phyloP scores from a whole-genome alignment of 2,329 filamentous ascomycete genomes.

The Clarireedia hainanense region DNA sequence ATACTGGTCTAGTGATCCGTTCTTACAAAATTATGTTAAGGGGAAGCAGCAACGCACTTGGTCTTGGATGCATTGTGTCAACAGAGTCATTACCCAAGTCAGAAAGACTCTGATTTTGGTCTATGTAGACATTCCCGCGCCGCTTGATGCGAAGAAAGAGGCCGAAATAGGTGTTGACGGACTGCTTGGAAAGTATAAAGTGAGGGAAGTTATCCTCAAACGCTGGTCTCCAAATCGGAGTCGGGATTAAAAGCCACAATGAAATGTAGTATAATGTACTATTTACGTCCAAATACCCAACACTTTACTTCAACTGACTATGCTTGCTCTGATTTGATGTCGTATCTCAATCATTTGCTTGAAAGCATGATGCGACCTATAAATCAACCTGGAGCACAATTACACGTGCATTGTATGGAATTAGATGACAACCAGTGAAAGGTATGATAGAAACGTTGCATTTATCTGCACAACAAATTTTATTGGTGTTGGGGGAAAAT shows the following conservation, averaged over 20 bases:
- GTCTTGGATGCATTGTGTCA: conserved; percentile 83
- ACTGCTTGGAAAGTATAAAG: conserved; percentile 60
- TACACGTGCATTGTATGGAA: too few relatives aligned
- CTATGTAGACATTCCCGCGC: conserved; percentile 84
- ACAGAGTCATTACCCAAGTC: conserved; percentile 82
- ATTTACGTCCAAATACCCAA: neutral
- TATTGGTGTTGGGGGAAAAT: neutral
- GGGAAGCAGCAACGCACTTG: conserved; percentile 49
- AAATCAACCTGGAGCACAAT: too few relatives aligned
- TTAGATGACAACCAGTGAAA: too few relatives aligned
- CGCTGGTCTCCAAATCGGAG: conserved; percentile 74
- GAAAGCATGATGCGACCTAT: neutral
- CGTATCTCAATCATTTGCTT: neutral
- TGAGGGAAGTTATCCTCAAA: conserved; percentile 73
- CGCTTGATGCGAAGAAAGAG: conserved; percentile 40
- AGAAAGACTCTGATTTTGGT: conserved; percentile 82
- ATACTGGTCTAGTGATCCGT: conserved; percentile 54
- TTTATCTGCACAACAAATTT: neutral
- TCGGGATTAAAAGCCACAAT: neutral
- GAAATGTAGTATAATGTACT: neutral
- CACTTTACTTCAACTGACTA: neutral
- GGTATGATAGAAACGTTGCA: conserved; percentile 3
- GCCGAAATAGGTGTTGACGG: conserved; percentile 49
- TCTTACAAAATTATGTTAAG: conserved; percentile 43
- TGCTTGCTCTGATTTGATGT: neutral